Percentiles rank a stretch among this genome's conserved stretches.
Evolutionary conservation across 805 yeast species (phyloP).

Genomic region (Starmerella lactis-condensi): DNA sequence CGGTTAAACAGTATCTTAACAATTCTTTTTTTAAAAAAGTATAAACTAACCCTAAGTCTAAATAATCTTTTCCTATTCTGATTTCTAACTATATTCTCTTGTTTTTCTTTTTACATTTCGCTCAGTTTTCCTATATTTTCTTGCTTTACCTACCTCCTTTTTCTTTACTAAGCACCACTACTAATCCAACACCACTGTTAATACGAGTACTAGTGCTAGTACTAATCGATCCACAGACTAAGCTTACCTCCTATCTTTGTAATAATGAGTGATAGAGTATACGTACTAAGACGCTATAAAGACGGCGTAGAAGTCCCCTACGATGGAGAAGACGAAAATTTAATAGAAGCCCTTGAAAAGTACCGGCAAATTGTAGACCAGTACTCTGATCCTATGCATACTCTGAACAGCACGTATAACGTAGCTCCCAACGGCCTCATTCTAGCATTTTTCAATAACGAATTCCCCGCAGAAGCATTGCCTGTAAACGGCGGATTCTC

Average conservation of each 20-base stretch:
- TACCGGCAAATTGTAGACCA: constrained; percentile 6
- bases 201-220: too few species aligned
- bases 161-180: too few species aligned
- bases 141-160: too few species aligned
- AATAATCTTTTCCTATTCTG: too few species aligned
- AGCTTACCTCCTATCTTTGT: neutral
- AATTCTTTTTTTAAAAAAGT: too few species aligned
- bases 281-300: constrained; percentile 5
- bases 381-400: constrained; percentile 4
- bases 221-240: too few species aligned
- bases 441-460: constrained; percentile 7
- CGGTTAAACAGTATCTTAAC: too few species aligned
- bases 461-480: constrained; percentile 10
- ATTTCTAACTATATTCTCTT: too few species aligned
- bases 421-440: constrained; percentile 9
- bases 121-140: too few species aligned
- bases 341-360: constrained; percentile 7
- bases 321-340: constrained; percentile 8
- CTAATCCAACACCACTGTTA: too few species aligned
- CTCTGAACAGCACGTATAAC: neutral
- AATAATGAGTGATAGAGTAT: constrained; percentile 1
- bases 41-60: too few species aligned
- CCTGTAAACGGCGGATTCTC: constrained; percentile 12
- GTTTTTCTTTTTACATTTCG: too few species aligned
- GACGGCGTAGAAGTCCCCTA: constrained; percentile 10